Conservation (phyloP, 371 early-diverging fungal species). For the Enterospora canceri region DNA sequence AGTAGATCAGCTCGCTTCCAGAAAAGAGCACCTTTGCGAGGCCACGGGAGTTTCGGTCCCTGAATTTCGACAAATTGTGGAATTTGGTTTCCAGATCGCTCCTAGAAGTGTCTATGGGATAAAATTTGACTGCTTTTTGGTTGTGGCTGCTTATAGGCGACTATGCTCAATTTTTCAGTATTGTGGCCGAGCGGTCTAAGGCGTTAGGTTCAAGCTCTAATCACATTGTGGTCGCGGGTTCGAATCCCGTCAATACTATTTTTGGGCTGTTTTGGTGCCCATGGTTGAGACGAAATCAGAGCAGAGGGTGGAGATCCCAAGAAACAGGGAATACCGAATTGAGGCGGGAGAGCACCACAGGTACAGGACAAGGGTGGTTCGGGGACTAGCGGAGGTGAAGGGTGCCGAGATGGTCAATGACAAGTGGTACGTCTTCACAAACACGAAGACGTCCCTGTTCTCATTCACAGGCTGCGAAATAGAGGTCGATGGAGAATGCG, state of each 20-base stretch:
- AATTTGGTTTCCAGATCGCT: too few relatives aligned
- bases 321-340: slow-evolving; percentile 29
- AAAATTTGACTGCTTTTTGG: too few relatives aligned
- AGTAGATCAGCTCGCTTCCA: too few relatives aligned
- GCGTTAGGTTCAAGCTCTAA: slow-evolving; percentile 57
- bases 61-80: too few relatives aligned
- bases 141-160: too few relatives aligned
- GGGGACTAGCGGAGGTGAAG: slow-evolving; percentile 45
- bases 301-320: slow-evolving; percentile 8
- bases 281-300: too few relatives aligned
- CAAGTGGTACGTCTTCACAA: slow-evolving; percentile 50
- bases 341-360: slow-evolving; percentile 31
- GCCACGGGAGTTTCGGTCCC: too few relatives aligned
- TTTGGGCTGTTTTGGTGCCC: slow-evolving; percentile 12
- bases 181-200: slow-evolving; percentile 59
- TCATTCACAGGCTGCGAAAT: slow-evolving; percentile 53
- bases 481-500: slow-evolving; percentile 43
- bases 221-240: slow-evolving; percentile 55
- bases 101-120: too few relatives aligned
- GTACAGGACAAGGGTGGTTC: slow-evolving; percentile 41
- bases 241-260: slow-evolving; percentile 57
- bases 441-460: slow-evolving; percentile 48
- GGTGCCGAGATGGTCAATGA: slow-evolving; percentile 53
- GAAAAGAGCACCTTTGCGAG: too few relatives aligned
- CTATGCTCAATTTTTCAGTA: slow-evolving; percentile 19